Evolutionary conservation across 495 filamentous ascomycete species (phyloP).

Genomic region (Amniculicola lignicola): DNA sequence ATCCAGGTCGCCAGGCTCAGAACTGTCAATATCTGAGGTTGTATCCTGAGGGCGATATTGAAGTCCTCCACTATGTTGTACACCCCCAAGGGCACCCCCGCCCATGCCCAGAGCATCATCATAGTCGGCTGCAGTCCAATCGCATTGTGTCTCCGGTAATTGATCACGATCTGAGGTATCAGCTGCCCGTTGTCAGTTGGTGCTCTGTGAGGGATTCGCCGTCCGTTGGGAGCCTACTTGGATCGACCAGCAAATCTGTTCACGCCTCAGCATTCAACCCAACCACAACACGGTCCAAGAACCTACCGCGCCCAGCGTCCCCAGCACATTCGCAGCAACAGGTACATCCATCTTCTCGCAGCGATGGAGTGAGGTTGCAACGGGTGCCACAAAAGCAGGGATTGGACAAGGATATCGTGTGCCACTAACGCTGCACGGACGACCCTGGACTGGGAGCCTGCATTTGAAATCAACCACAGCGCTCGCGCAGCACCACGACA

Average conservation of each 20-base stretch:
- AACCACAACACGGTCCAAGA: neutral
- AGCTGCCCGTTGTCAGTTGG: slow-evolving; percentile 44
- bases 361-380: neutral
- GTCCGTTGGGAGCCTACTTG: slow-evolving; percentile 44
- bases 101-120: slow-evolving; percentile 66
- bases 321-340: slow-evolving; percentile 55
- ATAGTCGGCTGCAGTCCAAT: slow-evolving; percentile 59
- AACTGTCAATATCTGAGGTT: slow-evolving; percentile 60
- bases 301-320: slow-evolving; percentile 55
- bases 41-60: slow-evolving; percentile 58
- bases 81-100: slow-evolving; percentile 61
- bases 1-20: slow-evolving; percentile 63
- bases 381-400: neutral
- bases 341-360: slow-evolving; percentile 49
- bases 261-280: neutral
- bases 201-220: too few relatives aligned
- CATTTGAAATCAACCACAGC: slow-evolving; percentile 18
- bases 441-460: neutral
- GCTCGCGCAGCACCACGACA: neutral
- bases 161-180: slow-evolving; percentile 63
- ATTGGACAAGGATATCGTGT: slow-evolving; percentile 1
- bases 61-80: slow-evolving; percentile 62
- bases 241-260: slow-evolving; percentile 52
- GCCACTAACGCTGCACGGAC: slow-evolving; percentile 19
- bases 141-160: slow-evolving; percentile 59